Percentiles rank a stretch among this genome's conserved stretches.
These are phyloP conservation scores for Lepidium aucheri DNA, from an alignment of 345 rosid genomes.

Conservation along the genomic window DNA sequence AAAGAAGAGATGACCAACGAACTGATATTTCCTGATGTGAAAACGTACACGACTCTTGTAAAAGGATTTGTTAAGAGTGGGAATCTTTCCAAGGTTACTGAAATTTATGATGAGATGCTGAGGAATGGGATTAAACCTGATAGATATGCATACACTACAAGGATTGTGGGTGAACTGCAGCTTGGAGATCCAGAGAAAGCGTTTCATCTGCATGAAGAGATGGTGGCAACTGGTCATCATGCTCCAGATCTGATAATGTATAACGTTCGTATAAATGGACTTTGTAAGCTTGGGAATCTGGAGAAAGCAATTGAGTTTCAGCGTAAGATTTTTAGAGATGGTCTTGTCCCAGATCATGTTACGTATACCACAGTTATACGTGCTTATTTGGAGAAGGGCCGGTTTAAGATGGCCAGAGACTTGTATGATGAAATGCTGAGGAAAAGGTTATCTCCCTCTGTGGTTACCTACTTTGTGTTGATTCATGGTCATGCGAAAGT, in stretches of 20 bases:
- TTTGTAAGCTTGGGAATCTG: slow-evolving; percentile 39
- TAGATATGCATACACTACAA: slow-evolving; percentile 41
- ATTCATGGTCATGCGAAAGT: slow-evolving; percentile 54
- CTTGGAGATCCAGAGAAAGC: slow-evolving; percentile 43
- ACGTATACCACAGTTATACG: slow-evolving; percentile 59
- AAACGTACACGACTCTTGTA: slow-evolving; percentile 57
- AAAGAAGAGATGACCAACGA: slow-evolving; percentile 51
- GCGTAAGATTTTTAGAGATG: slow-evolving; percentile 39
- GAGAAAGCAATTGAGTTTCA: slow-evolving; percentile 39
- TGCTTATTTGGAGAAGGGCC: slow-evolving; percentile 44
- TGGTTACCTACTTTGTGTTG: slow-evolving; percentile 61
- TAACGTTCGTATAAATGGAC: slow-evolving; percentile 50
- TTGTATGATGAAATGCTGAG: slow-evolving; percentile 45
- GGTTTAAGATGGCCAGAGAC: slow-evolving; percentile 40
- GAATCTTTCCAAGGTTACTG: slow-evolving; percentile 37
- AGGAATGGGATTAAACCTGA: slow-evolving; percentile 47
- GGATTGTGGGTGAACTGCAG: slow-evolving; percentile 43
- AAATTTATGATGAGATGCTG: slow-evolving; percentile 53
- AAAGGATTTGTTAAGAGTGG: slow-evolving; percentile 51
- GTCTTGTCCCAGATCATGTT: slow-evolving; percentile 52
- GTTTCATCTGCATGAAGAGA: slow-evolving; percentile 51
- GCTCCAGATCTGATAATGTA: slow-evolving; percentile 47
- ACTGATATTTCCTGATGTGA: slow-evolving; percentile 49
- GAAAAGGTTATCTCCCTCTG: slow-evolving; percentile 44
- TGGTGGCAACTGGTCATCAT: slow-evolving; percentile 35